Evolutionary conservation across 2,329 filamentous ascomycete species (phyloP), one percentile per base, ranked within the genome.

Genomic region (Alternaria brassicicola): DNA sequence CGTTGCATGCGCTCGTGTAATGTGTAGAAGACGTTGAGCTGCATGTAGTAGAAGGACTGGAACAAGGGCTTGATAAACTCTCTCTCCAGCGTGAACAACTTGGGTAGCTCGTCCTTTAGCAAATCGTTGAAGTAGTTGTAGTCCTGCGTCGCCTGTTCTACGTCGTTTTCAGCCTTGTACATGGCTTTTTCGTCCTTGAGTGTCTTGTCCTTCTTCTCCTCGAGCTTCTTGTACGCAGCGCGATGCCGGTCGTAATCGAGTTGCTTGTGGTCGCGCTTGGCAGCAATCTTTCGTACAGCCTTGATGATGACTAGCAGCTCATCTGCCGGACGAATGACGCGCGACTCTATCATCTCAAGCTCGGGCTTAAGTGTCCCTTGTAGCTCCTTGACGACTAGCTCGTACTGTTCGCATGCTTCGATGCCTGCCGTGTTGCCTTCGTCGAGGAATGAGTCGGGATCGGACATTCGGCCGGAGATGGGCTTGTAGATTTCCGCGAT

Each of bases 1-100:
- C 86, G 88, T 81, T 99, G 95, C 95, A 99, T 99, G 80, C 89
- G 92, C 79, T 98, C 94, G 77, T 99, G 95, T 52, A 99, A 84
- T 1, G 95, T 99, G 80, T 99, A 99, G 78, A 98, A 99, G 65
- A 99, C 92, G 78, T 99, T 99, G 65, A 99, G 86, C 79, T 99
- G 95, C 95, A 99, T 99, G 83, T 98, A 99, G 81, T 99, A 99
- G 82, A 99, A 99, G 9, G 92, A 96, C 78, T 98, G 95, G 84
- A 99, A 99, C 7, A 99, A 86, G 3, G 95, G 95, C 67, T 92
- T 89, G 78, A 99, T 99, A 77, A 99, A 98, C 78, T 98, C 90
- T 64, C 89, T 87, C 78, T 99, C 95, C 17, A 99, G 86, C 7
- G 82, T 78, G 78, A 99, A 99, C 10, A 99, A 86, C 78, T 93